phyloP scores from a whole-genome alignment of 2,329 filamentous ascomycete genomes.

The Penicillium freii region DNA sequence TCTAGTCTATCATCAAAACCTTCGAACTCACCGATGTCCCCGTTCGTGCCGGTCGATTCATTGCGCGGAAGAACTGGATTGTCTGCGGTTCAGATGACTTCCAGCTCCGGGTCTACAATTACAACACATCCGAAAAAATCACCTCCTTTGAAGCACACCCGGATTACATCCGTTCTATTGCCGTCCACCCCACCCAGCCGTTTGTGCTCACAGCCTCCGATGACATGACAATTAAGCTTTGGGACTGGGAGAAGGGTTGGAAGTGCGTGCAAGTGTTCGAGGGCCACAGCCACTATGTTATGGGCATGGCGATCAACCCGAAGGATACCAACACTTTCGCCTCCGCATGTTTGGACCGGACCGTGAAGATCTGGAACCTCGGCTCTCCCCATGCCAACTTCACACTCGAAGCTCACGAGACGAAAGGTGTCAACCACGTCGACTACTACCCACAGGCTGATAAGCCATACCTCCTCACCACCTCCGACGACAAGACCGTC shows the following conservation, averaged over 20 bases:
- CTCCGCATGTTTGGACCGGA: slow-evolving; percentile 91
- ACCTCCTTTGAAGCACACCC: slow-evolving; percentile 96
- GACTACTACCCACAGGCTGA: slow-evolving; percentile 74
- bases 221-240: slow-evolving; percentile 98
- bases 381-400: slow-evolving; percentile 94
- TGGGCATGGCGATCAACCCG: slow-evolving; percentile 95
- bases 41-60: slow-evolving; percentile 91
- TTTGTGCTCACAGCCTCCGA: slow-evolving; percentile 95
- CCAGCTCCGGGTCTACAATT: slow-evolving; percentile 88
- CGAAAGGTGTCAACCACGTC: slow-evolving; percentile 96
- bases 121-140: slow-evolving; percentile 99
- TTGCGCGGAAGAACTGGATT: slow-evolving; percentile 98
- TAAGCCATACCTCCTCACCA: slow-evolving; percentile 86
- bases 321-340: slow-evolving; percentile 94
- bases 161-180: slow-evolving; percentile 96
- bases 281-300: slow-evolving; percentile 94
- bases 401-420: slow-evolving; percentile 94
- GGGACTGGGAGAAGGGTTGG: slow-evolving; percentile 99
- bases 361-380: slow-evolving; percentile 96
- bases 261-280: slow-evolving; percentile 97
- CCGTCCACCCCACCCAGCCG: slow-evolving; percentile 89
- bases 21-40: slow-evolving; percentile 99
- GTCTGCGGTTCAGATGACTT: slow-evolving; percentile 95
- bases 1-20: slow-evolving; percentile 85
- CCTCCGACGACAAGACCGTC: slow-evolving; percentile 92